Conservation (phyloP, 2,329 filamentous ascomycete genomes). For the Leptodontidium sp. region DNA sequence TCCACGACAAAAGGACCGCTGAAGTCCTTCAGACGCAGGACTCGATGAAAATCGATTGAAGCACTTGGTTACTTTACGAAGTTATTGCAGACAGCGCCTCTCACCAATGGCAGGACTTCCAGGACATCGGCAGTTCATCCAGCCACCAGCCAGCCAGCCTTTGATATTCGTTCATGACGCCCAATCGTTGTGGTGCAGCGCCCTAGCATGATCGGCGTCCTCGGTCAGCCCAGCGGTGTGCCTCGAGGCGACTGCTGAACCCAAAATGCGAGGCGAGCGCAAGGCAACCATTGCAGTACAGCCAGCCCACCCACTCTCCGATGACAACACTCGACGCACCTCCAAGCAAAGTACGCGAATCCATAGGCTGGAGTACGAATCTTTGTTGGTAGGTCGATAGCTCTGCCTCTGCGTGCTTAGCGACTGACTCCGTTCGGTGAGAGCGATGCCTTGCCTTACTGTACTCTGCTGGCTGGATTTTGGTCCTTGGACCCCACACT, state of each 20-base stretch:
- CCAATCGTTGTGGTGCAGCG: background rate
- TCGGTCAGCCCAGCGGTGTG: constrained; percentile 23
- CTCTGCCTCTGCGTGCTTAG: background rate
- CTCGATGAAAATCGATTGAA: constrained; percentile 5
- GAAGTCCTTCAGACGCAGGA: constrained; percentile 15
- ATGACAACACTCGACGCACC: constrained; percentile 22
- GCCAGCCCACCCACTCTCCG: constrained; percentile 2
- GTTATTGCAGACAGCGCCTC: background rate
- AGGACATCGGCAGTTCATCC: background rate
- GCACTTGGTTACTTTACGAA: background rate
- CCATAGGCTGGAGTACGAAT: constrained; percentile 28
- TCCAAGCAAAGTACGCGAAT: background rate
- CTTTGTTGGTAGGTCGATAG: constrained; percentile 4
- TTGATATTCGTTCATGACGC: background rate
- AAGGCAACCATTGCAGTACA: constrained; percentile 25
- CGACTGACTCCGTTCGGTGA: constrained; percentile 29
- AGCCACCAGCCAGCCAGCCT: background rate
- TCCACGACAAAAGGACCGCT: background rate
- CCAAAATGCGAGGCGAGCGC: constrained; percentile 26
- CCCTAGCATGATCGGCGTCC: constrained; percentile 11
- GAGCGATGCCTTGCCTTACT: constrained; percentile 16
- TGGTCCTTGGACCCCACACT: constrained; percentile 20
- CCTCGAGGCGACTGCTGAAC: constrained; percentile 21
- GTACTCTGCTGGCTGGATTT: background rate
- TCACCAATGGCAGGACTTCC: constrained; percentile 12